Conservation (phyloP, 495 filamentous ascomycete genomes). For the Hypoxylon cercidicola region DNA sequence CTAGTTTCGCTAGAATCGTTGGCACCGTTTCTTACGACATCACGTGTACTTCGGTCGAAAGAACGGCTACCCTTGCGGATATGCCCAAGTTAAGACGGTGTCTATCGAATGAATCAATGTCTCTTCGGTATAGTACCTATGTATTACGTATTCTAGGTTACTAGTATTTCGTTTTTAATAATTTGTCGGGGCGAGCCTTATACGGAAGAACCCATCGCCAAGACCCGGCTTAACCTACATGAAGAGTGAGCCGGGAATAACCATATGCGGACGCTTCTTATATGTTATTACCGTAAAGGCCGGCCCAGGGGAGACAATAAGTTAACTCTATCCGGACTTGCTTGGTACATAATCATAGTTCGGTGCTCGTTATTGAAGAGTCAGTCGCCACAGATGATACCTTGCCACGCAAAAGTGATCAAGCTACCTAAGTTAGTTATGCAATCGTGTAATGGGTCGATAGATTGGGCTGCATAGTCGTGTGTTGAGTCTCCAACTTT, state of each 20-base stretch:
- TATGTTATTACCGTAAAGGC: neutral
- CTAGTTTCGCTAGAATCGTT: no score
- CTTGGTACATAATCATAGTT: conserved; percentile 9
- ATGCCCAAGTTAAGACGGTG: no score
- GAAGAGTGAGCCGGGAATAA: conserved; percentile 24
- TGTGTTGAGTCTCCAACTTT: conserved; percentile 38
- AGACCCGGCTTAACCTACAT: conserved; percentile 7
- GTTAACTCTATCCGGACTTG: neutral
- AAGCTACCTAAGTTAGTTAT: conserved; percentile 1
- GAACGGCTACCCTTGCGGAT: no score
- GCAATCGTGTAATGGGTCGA: conserved; percentile 7
- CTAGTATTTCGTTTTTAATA: conserved; percentile 1
- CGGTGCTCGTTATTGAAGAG: conserved; percentile 2
- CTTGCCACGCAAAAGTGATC: conserved; percentile 3
- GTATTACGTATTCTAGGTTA: neutral
- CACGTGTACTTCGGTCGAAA: no score
- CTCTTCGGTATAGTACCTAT: no score
- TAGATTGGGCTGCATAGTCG: conserved; percentile 30
- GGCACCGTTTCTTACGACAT: no score
- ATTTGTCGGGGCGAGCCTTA: conserved; percentile 2
- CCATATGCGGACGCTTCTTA: conserved; percentile 4
- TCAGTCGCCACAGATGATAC: conserved; percentile 5
- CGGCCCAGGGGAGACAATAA: neutral
- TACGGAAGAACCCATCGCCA: conserved; percentile 23
- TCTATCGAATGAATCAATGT: no score